These are phyloP conservation scores for Lyophyllum shimeji DNA, from an alignment of 768 basidiomycete species.

Conservation along the genomic window DNA sequence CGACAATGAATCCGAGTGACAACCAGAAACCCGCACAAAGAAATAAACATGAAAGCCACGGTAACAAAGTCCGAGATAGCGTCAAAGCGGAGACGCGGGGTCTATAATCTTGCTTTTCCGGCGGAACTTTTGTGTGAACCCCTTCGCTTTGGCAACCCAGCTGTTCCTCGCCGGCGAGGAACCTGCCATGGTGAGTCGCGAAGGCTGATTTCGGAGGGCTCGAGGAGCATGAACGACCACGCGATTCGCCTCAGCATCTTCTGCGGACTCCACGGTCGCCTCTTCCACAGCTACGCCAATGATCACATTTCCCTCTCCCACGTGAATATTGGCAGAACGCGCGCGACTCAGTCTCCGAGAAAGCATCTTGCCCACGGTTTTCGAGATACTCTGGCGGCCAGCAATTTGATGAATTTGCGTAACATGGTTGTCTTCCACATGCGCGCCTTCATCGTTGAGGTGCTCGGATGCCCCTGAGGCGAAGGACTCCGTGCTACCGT, in stretches of 20 bases:
- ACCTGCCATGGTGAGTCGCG: constrained; percentile 27
- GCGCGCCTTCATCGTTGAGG: constrained; percentile 30
- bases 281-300: constrained; percentile 51
- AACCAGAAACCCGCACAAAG: constrained; percentile 4
- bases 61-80: not conserved
- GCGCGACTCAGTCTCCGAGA: constrained; percentile 47
- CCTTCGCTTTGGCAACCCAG: constrained; percentile 38
- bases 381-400: constrained; percentile 41
- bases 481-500: constrained; percentile 43
- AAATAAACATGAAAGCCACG: constrained; percentile 5
- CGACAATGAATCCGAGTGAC: not conserved
- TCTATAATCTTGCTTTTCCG: constrained; percentile 30
- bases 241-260: constrained; percentile 24
- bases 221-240: constrained; percentile 32
- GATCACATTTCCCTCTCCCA: constrained; percentile 31
- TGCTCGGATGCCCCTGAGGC: constrained; percentile 38
- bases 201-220: constrained; percentile 33
- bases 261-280: constrained; percentile 36
- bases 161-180: constrained; percentile 19
- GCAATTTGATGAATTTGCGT: constrained; percentile 49
- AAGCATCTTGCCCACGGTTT: constrained; percentile 39
- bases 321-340: constrained; percentile 36
- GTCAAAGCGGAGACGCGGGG: constrained; percentile 2
- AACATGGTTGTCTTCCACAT: constrained; percentile 45
- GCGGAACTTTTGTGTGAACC: constrained; percentile 42